phyloP scores from a whole-genome alignment of 148 eudicot species.

The Vaccinium myrtillus region DNA sequence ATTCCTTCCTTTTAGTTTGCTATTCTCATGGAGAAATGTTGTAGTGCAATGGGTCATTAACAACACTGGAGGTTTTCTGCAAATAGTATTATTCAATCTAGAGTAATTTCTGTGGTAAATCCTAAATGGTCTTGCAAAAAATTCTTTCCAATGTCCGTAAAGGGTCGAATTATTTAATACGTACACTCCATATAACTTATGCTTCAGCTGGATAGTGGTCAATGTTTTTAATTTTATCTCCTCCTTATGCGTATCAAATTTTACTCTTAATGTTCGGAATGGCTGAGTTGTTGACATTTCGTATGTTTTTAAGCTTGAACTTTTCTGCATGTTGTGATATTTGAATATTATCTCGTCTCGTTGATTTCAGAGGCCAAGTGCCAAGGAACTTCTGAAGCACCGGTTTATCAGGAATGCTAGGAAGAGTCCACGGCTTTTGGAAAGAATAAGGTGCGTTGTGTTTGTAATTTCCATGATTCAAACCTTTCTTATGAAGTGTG shows the following conservation, averaged over 20 bases:
- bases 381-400: slow-evolving; percentile 88
- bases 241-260: background rate
- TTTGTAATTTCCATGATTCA: slow-evolving; percentile 1
- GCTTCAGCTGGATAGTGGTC: background rate
- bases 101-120: background rate
- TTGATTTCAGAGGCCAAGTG: slow-evolving; percentile 83
- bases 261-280: background rate
- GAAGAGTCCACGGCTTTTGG: slow-evolving; percentile 85
- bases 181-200: slow-evolving; percentile 8
- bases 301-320: slow-evolving; percentile 4
- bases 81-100: background rate
- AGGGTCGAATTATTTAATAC: background rate
- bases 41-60: background rate
- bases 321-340: background rate
- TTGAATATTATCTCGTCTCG: slow-evolving; percentile 5
- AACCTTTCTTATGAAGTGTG: background rate
- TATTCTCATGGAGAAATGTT: background rate
- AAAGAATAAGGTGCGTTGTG: slow-evolving; percentile 74
- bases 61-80: background rate
- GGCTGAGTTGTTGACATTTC: background rate
- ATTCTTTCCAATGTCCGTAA: background rate
- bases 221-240: background rate
- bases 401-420: slow-evolving; percentile 81
- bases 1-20: background rate
- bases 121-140: background rate